A percentile compares a stretch with the other conserved stretches of the same genome.
Conservation (phyloP, 805 yeast genomes). For the Ogataea zsoltii region DNA sequence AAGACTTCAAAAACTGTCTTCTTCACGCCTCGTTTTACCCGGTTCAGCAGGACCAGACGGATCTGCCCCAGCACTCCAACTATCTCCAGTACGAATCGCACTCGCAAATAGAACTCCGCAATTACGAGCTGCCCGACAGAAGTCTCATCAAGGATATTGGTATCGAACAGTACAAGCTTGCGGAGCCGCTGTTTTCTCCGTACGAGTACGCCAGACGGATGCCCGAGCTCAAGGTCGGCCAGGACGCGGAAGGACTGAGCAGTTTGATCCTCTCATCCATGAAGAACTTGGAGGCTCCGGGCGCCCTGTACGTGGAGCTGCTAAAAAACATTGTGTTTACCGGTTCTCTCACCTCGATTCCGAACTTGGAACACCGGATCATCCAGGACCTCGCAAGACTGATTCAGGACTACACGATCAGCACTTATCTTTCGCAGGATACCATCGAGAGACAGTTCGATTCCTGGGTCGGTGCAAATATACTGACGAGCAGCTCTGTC, state of each 20-base stretch:
- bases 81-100: conserved; percentile 34
- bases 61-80: conserved; percentile 34
- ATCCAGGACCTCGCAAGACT: conserved; percentile 54
- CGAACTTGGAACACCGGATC: conserved; percentile 56
- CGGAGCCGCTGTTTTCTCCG: conserved; percentile 77
- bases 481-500: conserved; percentile 52
- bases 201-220: conserved; percentile 41
- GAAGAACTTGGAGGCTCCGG: conserved; percentile 45
- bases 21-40: conserved; percentile 31
- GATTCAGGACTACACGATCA: conserved; percentile 51
- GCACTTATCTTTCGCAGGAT: conserved; percentile 41
- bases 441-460: conserved; percentile 56
- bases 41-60: conserved; percentile 28
- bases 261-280: conserved; percentile 47
- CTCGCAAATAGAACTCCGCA: conserved; percentile 41
- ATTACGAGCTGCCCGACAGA: conserved; percentile 64
- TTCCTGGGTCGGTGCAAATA: conserved; percentile 74
- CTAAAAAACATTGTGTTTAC: conserved; percentile 55
- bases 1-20: conserved; percentile 47
- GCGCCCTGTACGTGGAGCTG: conserved; percentile 40
- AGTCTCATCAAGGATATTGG: conserved; percentile 44
- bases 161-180: conserved; percentile 52
- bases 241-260: conserved; percentile 51
- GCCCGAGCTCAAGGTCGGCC: conserved; percentile 44
- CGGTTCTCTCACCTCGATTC: conserved; percentile 58